Evolutionary conservation across 208 protist species (phyloP), one percentile per base, ranked within the genome.

Genomic region (Leptomonas seymouri): DNA sequence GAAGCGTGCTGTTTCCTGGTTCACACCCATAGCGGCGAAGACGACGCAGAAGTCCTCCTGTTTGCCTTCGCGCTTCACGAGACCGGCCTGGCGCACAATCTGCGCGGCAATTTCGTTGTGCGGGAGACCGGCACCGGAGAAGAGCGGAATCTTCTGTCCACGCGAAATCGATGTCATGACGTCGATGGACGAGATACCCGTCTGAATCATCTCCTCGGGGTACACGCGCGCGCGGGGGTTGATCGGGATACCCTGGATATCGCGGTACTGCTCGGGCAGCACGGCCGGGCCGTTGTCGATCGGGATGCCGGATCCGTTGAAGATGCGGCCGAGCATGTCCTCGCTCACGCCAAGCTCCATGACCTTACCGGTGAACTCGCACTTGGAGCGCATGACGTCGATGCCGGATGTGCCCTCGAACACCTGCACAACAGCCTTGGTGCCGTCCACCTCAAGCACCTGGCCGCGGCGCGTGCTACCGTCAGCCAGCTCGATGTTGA

Each of bases 181-280:
- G 81, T 99, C 99, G 67, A 99, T 99, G 66, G 99, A 97, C 27
- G 97, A 99, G 74, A 99, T 99, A 84, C 99, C 99, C 12, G 99
- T 99, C 91, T 99, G 98, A 75, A 99, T 99, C 99, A 99, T 99
- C 85, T 99, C 98, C 93, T 99, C 89, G 28, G 99, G 99, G 91
- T 99, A 99, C 49, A 98, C 97, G 68, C 99, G 94, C 9, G 88
- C 84, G 44, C 87, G 98, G 9, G 99, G 99, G 93, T 99, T 99
- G 85, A 99, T 99, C 36, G 99, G 98, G 79, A 99, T 97, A 73
- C 99, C 99, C 74, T 99, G 74, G 81, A 99, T 99, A 85, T 99
- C 97, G 48, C 99, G 89, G 86, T 98, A 99, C 77, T 99, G 97
- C 89, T 99, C 99, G 11, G 99, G 95, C 9, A 99, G 73, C 39